A percentile compares a stretch with the other conserved stretches of the same genome.
These are phyloP conservation scores for Phalaenopsis hybrid DNA, from an alignment of 116 monocot genomes.

Conservation along the genomic window DNA sequence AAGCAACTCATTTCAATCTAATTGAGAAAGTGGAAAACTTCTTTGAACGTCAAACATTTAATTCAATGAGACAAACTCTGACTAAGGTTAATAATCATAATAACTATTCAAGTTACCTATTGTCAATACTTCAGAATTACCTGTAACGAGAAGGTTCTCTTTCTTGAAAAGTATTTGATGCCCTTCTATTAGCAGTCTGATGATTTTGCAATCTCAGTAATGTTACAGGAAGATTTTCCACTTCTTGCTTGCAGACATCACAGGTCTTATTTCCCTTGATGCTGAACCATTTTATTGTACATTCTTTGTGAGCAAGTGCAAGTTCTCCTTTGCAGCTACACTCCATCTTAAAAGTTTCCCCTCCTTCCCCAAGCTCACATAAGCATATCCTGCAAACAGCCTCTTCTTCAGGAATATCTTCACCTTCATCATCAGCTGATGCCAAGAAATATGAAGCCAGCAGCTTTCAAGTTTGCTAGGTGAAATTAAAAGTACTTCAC, in stretches of 20 bases:
- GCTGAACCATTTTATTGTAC: slow-evolving; percentile 97
- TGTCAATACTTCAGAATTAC: slow-evolving; percentile 23
- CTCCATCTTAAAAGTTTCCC: slow-evolving; percentile 93
- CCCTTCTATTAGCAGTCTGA: slow-evolving; percentile 33
- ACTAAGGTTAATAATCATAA: background rate
- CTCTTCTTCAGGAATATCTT: slow-evolving; percentile 98
- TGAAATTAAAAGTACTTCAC: slow-evolving; percentile 4
- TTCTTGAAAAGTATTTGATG: slow-evolving; percentile 21
- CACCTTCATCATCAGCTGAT: slow-evolving; percentile 66
- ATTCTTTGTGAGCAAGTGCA: slow-evolving; percentile 95
- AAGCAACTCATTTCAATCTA: background rate
- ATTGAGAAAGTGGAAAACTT: background rate
- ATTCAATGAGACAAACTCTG: background rate
- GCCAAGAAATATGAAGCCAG: slow-evolving; percentile 10
- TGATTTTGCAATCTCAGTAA: slow-evolving; percentile 75
- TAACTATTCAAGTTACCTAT: background rate
- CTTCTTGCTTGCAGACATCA: slow-evolving; percentile 90
- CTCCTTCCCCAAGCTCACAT: slow-evolving; percentile 75
- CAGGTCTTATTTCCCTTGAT: slow-evolving; percentile 96
- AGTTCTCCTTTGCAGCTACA: slow-evolving; percentile 98
- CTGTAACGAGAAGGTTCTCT: slow-evolving; percentile 41
- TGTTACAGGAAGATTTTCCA: slow-evolving; percentile 83
- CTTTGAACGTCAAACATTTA: background rate
- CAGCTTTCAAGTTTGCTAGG: slow-evolving; percentile 2
- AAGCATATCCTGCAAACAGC: slow-evolving; percentile 95